Evolutionary conservation across 2,329 filamentous ascomycete species (phyloP).

Genomic region (Hymenoscyphus salicellus): DNA sequence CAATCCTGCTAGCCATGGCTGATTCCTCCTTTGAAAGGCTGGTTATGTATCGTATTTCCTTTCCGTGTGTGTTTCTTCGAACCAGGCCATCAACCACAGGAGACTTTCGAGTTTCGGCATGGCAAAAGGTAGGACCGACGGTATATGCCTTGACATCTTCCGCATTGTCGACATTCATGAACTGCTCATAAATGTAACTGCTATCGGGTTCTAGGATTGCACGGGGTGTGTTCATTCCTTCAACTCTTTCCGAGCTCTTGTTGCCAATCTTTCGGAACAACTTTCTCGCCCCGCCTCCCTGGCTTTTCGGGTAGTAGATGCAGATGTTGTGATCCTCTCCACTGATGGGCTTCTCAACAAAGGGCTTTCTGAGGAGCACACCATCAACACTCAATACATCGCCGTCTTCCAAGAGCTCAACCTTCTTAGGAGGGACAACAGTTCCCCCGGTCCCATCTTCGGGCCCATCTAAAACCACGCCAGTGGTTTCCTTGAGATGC

Average conservation of each 20-base stretch:
- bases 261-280: conserved; percentile 97
- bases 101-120: conserved; percentile 95
- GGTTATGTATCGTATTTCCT: conserved; percentile 94
- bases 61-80: conserved; percentile 92
- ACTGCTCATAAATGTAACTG: conserved; percentile 96
- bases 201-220: conserved; percentile 75
- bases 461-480: conserved; percentile 69
- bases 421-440: conserved; percentile 54
- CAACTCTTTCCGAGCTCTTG: conserved; percentile 94
- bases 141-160: conserved; percentile 99
- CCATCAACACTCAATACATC: conserved; percentile 89
- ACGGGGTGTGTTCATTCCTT: conserved; percentile 70
- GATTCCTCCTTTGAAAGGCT: conserved; percentile 76
- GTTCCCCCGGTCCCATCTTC: conserved; percentile 62
- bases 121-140: conserved; percentile 87
- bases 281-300: conserved; percentile 84
- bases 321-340: conserved; percentile 98
- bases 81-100: conserved; percentile 96
- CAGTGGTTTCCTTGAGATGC: conserved; percentile 76
- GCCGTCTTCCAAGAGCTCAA: conserved; percentile 85
- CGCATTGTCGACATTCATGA: conserved; percentile 92
- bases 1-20: conserved; percentile 84
- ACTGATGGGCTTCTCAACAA: conserved; percentile 97
- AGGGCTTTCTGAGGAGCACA: conserved; percentile 77
- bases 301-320: conserved; percentile 88